Base-by-base conservation (phyloP, 2,329 filamentous ascomycete genomes). In the Xylariaceae sp. region DNA sequence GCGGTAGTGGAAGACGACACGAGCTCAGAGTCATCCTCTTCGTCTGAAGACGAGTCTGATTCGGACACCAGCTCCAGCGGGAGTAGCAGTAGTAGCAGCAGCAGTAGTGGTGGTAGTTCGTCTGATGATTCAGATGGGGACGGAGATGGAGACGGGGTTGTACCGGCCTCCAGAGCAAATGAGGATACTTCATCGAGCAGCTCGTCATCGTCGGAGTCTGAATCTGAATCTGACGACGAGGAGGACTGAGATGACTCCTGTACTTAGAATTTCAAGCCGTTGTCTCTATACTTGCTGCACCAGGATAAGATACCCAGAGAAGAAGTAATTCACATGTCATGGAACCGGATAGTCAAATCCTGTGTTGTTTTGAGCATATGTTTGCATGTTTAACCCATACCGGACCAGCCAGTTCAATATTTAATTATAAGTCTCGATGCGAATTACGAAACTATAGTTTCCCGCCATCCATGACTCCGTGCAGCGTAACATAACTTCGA, bases 1-100 rank as follows among this genome's bases (percentile, higher is more conserved):
- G 72, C 72, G 10, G 72, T 71, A 49, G 65, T 72, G 16, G 74
- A 76, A 26, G 74, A 76, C 59, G 74, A 76, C 59, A 64, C 64
- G 4, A 65, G 62, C 40, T 69, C 67, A 5, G 66, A 68, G 15
- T 66, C 64, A 1, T 71, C 71, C 4, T 66, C 64, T 1, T 71
- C 71, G 4, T 71, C 70, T 7, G 70, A 70, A 13, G 65, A 62
- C 22, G 59, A 63, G 5, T 64, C 67, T 22, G 71, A 70, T 7
- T 73, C 71, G 0, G 72, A 73, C 12, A 64, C 67, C 10, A 68
- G 63, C 40, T 66, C 63, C 7, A 55, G 61, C 50, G 66, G 62
- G 16, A 60, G 58, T 32, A 60, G 56, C 51, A 66, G 63, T 29
- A 59, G 56, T 42, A 26, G 21, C 7, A 26, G 15, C 21, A 67